These are phyloP conservation scores for Boletus fagicola DNA, from an alignment of 768 basidiomycete species.

Conservation along the genomic window DNA sequence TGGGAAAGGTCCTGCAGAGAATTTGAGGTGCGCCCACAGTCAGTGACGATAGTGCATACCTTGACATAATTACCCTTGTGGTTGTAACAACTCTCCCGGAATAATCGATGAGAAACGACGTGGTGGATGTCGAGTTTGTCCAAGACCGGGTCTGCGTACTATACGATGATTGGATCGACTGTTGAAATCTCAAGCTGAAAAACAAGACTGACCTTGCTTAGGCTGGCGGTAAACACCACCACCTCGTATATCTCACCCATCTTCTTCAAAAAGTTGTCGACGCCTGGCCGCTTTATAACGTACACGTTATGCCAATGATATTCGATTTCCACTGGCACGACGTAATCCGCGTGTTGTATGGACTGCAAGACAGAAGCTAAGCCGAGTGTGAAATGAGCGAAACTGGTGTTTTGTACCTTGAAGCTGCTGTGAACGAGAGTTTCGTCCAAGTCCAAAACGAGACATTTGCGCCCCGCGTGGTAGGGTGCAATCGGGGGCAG, in stretches of 20 bases:
- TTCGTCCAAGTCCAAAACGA: slow-evolving; percentile 96
- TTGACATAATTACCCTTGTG: slow-evolving; percentile 99
- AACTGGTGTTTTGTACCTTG: slow-evolving; percentile 60
- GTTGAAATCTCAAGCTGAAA: not conserved
- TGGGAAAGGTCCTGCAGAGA: slow-evolving; percentile 90
- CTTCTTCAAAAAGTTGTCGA: slow-evolving; percentile 93
- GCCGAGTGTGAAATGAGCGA: slow-evolving; percentile 1
- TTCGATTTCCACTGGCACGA: slow-evolving; percentile 98
- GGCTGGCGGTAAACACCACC: slow-evolving; percentile 95
- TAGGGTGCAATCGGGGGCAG: slow-evolving; percentile 79
- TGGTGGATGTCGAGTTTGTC: slow-evolving; percentile 94
- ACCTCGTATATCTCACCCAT: slow-evolving; percentile 99
- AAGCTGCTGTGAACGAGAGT: slow-evolving; percentile 97
- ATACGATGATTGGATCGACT: slow-evolving; percentile 13
- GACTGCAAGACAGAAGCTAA: slow-evolving; percentile 51
- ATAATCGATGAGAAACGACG: slow-evolving; percentile 91
- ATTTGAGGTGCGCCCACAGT: not conserved
- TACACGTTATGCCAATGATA: slow-evolving; percentile 98
- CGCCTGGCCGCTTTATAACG: slow-evolving; percentile 97
- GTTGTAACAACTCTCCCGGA: slow-evolving; percentile 98
- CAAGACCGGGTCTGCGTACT: slow-evolving; percentile 98
- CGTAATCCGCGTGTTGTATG: slow-evolving; percentile 92
- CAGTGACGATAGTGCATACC: slow-evolving; percentile 45
- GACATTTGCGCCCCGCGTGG: slow-evolving; percentile 87
- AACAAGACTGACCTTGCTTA: slow-evolving; percentile 77